Percentiles rank a stretch among this genome's conserved stretches.
Conservation (phyloP, 768 basidiomycete genomes). For the Collybia sp. region DNA sequence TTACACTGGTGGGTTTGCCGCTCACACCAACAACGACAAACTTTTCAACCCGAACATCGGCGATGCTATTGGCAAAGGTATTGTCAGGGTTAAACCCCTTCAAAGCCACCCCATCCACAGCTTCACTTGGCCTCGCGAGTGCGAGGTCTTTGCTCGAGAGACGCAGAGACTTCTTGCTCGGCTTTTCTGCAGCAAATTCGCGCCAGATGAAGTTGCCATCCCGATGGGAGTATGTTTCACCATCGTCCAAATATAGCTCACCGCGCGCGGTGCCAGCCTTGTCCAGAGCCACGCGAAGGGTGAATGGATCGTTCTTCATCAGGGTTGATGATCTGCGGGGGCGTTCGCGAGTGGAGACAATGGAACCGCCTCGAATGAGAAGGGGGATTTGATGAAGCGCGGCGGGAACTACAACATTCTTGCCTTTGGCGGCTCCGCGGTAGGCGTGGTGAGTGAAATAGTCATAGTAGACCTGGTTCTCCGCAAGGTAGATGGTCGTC, state of each 20-base stretch:
- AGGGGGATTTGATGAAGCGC: slow-evolving; percentile 80
- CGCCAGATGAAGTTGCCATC: slow-evolving; percentile 85
- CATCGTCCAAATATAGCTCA: slow-evolving; percentile 94
- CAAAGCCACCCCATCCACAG: slow-evolving; percentile 48
- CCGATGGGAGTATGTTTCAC: slow-evolving; percentile 72
- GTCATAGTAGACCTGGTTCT: slow-evolving; percentile 93
- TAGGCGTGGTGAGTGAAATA: slow-evolving; percentile 75
- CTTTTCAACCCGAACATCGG: slow-evolving; percentile 74
- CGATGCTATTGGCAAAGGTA: slow-evolving; percentile 61
- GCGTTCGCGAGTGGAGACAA: slow-evolving; percentile 83
- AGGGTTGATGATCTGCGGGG: slow-evolving; percentile 80
- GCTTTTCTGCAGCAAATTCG: slow-evolving; percentile 55
- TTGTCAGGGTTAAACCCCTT: slow-evolving; percentile 52
- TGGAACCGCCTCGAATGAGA: slow-evolving; percentile 86
- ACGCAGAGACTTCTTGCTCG: slow-evolving; percentile 36
- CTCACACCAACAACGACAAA: slow-evolving; percentile 74
- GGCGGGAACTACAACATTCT: slow-evolving; percentile 70
- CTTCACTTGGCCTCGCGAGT: slow-evolving; percentile 32
- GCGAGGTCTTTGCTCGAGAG: slow-evolving; percentile 57
- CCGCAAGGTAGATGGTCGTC: slow-evolving; percentile 77
- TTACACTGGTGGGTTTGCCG: slow-evolving; percentile 57
- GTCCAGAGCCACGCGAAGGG: slow-evolving; percentile 77
- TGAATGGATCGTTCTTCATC: slow-evolving; percentile 93
- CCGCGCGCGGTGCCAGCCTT: slow-evolving; percentile 59
- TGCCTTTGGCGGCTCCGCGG: slow-evolving; percentile 61